Conservation (phyloP, 345 rosid species). For the Citropsis articulata region DNA sequence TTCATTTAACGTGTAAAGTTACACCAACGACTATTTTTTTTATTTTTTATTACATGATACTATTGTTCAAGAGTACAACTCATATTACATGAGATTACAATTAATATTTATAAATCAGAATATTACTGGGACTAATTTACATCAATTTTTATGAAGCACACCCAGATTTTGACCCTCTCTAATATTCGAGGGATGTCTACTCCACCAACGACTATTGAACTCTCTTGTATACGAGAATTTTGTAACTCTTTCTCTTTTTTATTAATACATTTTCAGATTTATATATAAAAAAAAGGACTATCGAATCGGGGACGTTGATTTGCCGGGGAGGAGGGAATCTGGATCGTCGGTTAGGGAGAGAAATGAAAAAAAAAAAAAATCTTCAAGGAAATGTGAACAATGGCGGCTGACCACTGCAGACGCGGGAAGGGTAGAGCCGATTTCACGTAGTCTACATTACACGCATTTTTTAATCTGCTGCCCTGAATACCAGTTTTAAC, state of each 20-base stretch:
- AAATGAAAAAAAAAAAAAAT: no score
- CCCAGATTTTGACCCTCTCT: no score
- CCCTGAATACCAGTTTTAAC: background rate
- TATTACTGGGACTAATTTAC: no score
- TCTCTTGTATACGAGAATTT: no score
- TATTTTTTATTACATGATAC: no score
- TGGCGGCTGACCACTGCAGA: background rate
- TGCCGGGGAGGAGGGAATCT: background rate
- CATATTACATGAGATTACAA: no score
- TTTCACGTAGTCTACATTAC: background rate
- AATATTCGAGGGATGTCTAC: no score
- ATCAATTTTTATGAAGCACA: no score
- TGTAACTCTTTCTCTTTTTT: no score
- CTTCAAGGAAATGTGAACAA: background rate
- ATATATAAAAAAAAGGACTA: background rate
- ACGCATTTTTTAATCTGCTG: background rate
- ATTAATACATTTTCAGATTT: no score
- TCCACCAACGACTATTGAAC: background rate
- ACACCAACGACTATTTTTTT: background rate
- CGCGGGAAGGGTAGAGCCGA: background rate
- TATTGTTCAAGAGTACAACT: no score
- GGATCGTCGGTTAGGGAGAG: background rate
- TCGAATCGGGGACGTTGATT: constrained; percentile 6
- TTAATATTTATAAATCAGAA: no score
- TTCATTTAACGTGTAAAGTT: background rate